These are phyloP conservation scores for Verruconis gallopava DNA, from an alignment of 2,329 filamentous ascomycete species.

Conservation along the genomic window DNA sequence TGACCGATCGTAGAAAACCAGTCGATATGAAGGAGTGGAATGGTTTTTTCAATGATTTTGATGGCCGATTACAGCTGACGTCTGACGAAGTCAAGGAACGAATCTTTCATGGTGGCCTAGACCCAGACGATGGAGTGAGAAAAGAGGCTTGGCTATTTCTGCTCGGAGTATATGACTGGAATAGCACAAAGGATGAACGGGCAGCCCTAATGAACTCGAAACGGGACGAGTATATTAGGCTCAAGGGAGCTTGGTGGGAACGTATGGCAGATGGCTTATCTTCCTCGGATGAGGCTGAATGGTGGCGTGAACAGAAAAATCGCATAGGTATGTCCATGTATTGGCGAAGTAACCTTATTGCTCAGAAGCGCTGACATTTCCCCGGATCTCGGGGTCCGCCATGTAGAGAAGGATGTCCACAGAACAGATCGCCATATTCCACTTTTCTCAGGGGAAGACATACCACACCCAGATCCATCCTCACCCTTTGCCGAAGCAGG, in stretches of 20 bases:
- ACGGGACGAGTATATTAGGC: conserved; percentile 81
- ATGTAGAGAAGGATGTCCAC: conserved; percentile 92
- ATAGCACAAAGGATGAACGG: conserved; percentile 75
- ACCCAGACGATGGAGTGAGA: conserved; percentile 77
- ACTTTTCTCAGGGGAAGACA: conserved; percentile 94
- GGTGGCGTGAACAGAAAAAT: conserved; percentile 90
- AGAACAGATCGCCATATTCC: conserved; percentile 87
- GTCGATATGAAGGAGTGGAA: conserved; percentile 82
- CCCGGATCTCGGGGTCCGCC: conserved; percentile 41
- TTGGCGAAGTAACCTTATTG: not conserved
- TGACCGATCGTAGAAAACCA: conserved; percentile 63
- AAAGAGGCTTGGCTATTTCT: conserved; percentile 97
- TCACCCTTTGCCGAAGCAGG: conserved; percentile 87
- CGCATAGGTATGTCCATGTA: conserved; percentile 63
- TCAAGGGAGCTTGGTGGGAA: conserved; percentile 97
- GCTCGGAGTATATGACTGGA: conserved; percentile 85
- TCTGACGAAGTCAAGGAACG: conserved; percentile 90
- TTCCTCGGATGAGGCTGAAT: conserved; percentile 72
- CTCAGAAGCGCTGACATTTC: conserved; percentile 29
- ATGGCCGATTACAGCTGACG: conserved; percentile 65
- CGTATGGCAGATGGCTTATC: conserved; percentile 71
- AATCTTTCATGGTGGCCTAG: conserved; percentile 89
- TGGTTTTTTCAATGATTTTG: conserved; percentile 67
- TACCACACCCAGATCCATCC: conserved; percentile 88
- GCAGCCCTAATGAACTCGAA: conserved; percentile 72